These are phyloP conservation scores for Recurvomyces mirabilis DNA, from an alignment of 495 filamentous ascomycete genomes.

Conservation along the genomic window DNA sequence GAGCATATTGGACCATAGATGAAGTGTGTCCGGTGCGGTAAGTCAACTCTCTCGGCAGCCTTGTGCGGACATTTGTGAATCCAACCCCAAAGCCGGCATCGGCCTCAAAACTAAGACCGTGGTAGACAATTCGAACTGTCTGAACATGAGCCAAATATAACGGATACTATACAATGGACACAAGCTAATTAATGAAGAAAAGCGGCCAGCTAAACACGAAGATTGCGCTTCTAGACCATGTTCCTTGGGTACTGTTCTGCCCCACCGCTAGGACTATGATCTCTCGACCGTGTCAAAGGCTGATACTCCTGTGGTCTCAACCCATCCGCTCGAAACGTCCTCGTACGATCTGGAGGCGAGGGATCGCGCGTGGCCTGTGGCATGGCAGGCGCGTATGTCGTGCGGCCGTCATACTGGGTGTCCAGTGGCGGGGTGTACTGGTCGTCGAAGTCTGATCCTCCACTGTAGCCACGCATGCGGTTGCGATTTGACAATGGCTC, in stretches of 20 bases:
- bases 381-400: neutral
- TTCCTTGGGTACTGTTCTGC: neutral
- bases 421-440: constrained; percentile 2
- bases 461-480: constrained; percentile 9
- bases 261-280: constrained; percentile 9
- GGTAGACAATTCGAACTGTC: too few relatives aligned
- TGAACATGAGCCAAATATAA: too few relatives aligned
- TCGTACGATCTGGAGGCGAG: neutral
- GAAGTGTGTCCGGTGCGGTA: too few relatives aligned
- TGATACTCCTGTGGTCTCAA: constrained; percentile 13
- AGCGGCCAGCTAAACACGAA: too few relatives aligned
- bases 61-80: too few relatives aligned
- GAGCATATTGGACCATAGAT: too few relatives aligned
- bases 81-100: too few relatives aligned
- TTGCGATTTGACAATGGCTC: constrained; percentile 10
- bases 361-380: constrained; percentile 9
- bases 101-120: too few relatives aligned
- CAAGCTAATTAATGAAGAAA: neutral
- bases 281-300: constrained; percentile 6
- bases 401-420: neutral
- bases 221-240: constrained; percentile 4
- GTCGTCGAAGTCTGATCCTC: constrained; percentile 7
- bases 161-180: too few relatives aligned
- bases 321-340: constrained; percentile 4
- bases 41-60: too few relatives aligned